Evolutionary conservation across 2,329 filamentous ascomycete genomes (phyloP).

Genomic region (Phyllosticta ampelicida): DNA sequence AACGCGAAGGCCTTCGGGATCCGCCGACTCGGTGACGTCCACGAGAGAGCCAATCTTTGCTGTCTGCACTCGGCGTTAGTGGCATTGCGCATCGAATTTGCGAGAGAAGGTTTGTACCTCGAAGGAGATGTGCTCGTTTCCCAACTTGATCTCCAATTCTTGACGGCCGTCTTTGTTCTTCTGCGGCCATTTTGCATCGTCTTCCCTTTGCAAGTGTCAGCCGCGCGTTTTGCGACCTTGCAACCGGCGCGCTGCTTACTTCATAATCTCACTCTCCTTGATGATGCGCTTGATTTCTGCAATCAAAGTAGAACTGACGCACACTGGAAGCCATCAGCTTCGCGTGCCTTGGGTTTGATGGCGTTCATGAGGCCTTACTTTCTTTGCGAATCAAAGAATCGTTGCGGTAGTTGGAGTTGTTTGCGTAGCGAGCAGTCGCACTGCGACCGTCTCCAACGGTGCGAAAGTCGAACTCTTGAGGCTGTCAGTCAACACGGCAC

Average conservation of each 20-base stretch:
- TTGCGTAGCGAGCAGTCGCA: slow-evolving; percentile 90
- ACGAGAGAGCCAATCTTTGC: slow-evolving; percentile 96
- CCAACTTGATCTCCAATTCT: slow-evolving; percentile 87
- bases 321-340: slow-evolving; percentile 53
- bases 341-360: neutral
- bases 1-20: slow-evolving; percentile 89
- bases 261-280: slow-evolving; percentile 93
- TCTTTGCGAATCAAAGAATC: slow-evolving; percentile 98
- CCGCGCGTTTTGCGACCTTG: neutral
- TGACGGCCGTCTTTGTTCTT: slow-evolving; percentile 99
- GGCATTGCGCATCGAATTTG: neutral
- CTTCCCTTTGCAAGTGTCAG: slow-evolving; percentile 55
- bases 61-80: slow-evolving; percentile 47
- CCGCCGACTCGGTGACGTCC: slow-evolving; percentile 90
- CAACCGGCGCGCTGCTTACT: slow-evolving; percentile 46
- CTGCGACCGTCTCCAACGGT: slow-evolving; percentile 87
- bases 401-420: slow-evolving; percentile 99
- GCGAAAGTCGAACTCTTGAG: slow-evolving; percentile 85
- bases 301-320: slow-evolving; percentile 80
- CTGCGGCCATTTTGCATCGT: slow-evolving; percentile 95
- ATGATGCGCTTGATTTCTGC: slow-evolving; percentile 96
- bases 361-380: slow-evolving; percentile 52
- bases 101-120: slow-evolving; percentile 51
- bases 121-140: slow-evolving; percentile 94
- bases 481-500: neutral